These are phyloP conservation scores for Pseudogymnoascus sp. DNA, from an alignment of 2,329 filamentous ascomycete species.

Conservation along the genomic window DNA sequence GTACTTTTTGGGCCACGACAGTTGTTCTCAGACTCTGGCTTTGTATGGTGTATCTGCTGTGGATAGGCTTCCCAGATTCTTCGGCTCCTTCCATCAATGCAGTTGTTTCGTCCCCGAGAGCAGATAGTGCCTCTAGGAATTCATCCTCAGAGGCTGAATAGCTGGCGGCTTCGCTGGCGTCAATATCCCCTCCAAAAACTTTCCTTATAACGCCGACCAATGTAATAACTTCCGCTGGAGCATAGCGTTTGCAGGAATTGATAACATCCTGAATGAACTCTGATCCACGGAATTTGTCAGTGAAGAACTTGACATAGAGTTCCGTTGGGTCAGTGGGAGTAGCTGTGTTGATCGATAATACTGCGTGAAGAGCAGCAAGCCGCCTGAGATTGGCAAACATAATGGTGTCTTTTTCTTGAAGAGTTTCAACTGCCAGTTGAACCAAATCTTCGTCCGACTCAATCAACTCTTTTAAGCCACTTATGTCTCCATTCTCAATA, in stretches of 20 bases:
- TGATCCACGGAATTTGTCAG: constrained; percentile 44
- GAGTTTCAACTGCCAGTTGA: neutral
- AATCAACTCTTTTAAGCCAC: constrained; percentile 15
- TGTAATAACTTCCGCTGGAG: constrained; percentile 41
- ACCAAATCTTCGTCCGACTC: constrained; percentile 2
- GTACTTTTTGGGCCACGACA: constrained; percentile 72
- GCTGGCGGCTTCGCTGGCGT: constrained; percentile 21
- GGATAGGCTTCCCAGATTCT: constrained; percentile 45
- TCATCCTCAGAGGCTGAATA: constrained; percentile 25
- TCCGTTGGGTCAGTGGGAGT: constrained; percentile 28
- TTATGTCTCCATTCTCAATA: constrained; percentile 37
- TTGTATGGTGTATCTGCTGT: constrained; percentile 68
- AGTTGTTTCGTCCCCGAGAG: constrained; percentile 40
- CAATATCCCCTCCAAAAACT: constrained; percentile 18
- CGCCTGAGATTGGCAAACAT: neutral
- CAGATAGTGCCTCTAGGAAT: constrained; percentile 18
- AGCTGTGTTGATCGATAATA: neutral
- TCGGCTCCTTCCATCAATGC: constrained; percentile 40
- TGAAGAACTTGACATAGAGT: constrained; percentile 56
- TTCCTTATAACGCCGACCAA: constrained; percentile 39
- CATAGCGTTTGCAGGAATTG: constrained; percentile 51
- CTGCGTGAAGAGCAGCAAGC: neutral
- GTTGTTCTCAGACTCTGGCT: constrained; percentile 67
- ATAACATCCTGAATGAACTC: constrained; percentile 41
- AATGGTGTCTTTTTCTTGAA: neutral